Evolutionary conservation across 225 moss, liverwort and hornwort genomes (phyloP).

Genomic region (Antitrichia curtipendula): DNA sequence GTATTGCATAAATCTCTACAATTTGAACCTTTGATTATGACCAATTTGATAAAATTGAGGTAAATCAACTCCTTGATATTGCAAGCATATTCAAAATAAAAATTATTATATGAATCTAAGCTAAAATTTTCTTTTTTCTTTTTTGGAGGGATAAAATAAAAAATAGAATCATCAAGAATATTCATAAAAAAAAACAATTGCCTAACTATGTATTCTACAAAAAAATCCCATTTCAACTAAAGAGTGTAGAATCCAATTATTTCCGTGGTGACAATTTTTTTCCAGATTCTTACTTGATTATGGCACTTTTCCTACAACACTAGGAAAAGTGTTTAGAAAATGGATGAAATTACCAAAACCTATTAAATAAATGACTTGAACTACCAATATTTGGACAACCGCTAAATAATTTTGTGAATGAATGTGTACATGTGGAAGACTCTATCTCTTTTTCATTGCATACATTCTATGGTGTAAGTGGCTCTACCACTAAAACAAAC

Average conservation of each 20-base stretch:
- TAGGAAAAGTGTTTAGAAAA: not conserved
- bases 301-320: fast-evolving
- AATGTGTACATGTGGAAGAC: not conserved
- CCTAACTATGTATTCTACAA: fast-evolving
- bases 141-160: not conserved
- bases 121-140: fast-evolving
- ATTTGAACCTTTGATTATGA: not conserved
- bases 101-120: too few species aligned
- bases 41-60: not conserved
- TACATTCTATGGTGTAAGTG: not conserved
- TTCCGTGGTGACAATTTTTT: fast-evolving
- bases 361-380: too few species aligned
- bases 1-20: not conserved
- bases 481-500: fast-evolving
- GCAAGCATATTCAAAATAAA: not conserved
- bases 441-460: fast-evolving
- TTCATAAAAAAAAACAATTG: not conserved
- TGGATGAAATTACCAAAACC: not conserved
- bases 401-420: not conserved
- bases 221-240: not conserved
- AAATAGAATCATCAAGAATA: not conserved
- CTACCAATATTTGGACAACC: fast-evolving
- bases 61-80: fast-evolving
- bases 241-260: not conserved
- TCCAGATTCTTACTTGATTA: fast-evolving